phyloP scores from a whole-genome alignment of 495 filamentous ascomycete genomes.

The Amphirosellinia nigrospora region DNA sequence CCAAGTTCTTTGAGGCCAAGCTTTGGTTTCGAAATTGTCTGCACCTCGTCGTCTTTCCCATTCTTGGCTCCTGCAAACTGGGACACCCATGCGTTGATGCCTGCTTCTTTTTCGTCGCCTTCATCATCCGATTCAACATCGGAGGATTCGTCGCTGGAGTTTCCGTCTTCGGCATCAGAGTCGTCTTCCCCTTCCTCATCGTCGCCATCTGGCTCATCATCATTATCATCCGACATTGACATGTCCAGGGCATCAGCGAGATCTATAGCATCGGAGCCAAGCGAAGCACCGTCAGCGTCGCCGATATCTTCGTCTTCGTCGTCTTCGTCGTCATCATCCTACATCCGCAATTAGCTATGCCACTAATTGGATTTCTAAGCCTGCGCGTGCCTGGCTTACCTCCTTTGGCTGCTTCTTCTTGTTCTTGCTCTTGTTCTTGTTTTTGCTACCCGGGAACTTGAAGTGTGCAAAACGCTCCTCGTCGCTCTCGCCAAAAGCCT shows the following conservation, averaged over 20 bases:
- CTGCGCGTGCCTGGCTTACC: slow-evolving; percentile 41
- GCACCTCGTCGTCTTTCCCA: slow-evolving; percentile 36
- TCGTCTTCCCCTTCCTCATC: slow-evolving; percentile 54
- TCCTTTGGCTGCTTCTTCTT: slow-evolving; percentile 51
- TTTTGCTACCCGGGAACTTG: slow-evolving; percentile 68
- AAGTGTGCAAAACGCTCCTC: slow-evolving; percentile 81
- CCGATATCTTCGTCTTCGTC: slow-evolving; percentile 63
- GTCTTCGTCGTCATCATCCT: slow-evolving; percentile 32
- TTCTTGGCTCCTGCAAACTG: slow-evolving; percentile 59
- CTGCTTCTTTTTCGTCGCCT: slow-evolving; percentile 65
- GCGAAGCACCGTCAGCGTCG: slow-evolving; percentile 56
- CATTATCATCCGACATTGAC: slow-evolving; percentile 56
- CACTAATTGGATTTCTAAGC: slow-evolving; percentile 36
- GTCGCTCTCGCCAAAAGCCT: slow-evolving; percentile 89
- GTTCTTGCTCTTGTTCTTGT: no score
- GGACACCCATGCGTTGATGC: slow-evolving; percentile 67
- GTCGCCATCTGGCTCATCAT: slow-evolving; percentile 46
- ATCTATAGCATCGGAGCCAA: slow-evolving; percentile 88
- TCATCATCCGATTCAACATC: slow-evolving; percentile 53
- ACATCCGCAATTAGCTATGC: slow-evolving; percentile 37
- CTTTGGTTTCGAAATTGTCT: slow-evolving; percentile 62
- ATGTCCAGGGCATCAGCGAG: slow-evolving; percentile 82
- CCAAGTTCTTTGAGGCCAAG: slow-evolving; percentile 80
- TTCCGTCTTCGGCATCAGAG: slow-evolving; percentile 49
- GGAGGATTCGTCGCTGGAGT: slow-evolving; percentile 51